Evolutionary conservation across 441 rosid genomes (phyloP).

Genomic region (Oxalis stricta): DNA sequence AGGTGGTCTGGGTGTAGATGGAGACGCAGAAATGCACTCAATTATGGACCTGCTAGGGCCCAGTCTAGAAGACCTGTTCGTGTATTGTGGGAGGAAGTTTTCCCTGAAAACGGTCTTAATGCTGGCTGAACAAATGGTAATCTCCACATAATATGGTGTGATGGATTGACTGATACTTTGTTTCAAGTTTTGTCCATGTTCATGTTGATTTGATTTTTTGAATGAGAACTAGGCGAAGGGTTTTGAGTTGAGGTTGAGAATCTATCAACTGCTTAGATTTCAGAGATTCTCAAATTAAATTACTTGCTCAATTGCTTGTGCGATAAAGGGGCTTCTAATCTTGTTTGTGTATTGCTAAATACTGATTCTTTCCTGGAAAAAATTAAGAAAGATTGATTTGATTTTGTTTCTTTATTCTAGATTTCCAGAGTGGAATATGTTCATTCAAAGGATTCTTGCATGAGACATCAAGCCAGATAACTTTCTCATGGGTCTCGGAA

Average conservation of each 20-base stretch:
- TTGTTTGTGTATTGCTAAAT: too few species aligned
- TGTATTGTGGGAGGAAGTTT: slow-evolving; percentile 56
- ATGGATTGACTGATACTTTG: too few species aligned
- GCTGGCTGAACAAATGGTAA: slow-evolving; percentile 62
- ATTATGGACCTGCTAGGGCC: slow-evolving; percentile 58
- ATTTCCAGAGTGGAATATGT: slow-evolving; percentile 26
- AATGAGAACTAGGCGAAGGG: too few species aligned
- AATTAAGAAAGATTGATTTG: background rate
- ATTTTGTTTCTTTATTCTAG: slow-evolving; percentile 7
- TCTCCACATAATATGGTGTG: background rate
- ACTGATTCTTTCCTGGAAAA: too few species aligned
- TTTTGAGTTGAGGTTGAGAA: too few species aligned
- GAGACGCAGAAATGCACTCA: slow-evolving; percentile 41
- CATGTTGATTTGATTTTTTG: background rate
- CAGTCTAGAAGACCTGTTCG: slow-evolving; percentile 57
- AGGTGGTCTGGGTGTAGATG: slow-evolving; percentile 54
- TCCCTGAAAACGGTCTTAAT: slow-evolving; percentile 48
- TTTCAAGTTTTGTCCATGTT: background rate
- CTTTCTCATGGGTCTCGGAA: slow-evolving; percentile 36
- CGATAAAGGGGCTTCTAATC: too few species aligned
- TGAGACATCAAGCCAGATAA: slow-evolving; percentile 40
- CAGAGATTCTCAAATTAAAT: too few species aligned
- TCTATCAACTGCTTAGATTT: too few species aligned
- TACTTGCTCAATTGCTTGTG: too few species aligned
- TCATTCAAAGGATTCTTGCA: slow-evolving; percentile 35